Evolutionary conservation across 2,329 filamentous ascomycete species (phyloP).

Genomic region (Venturia nashicola): DNA sequence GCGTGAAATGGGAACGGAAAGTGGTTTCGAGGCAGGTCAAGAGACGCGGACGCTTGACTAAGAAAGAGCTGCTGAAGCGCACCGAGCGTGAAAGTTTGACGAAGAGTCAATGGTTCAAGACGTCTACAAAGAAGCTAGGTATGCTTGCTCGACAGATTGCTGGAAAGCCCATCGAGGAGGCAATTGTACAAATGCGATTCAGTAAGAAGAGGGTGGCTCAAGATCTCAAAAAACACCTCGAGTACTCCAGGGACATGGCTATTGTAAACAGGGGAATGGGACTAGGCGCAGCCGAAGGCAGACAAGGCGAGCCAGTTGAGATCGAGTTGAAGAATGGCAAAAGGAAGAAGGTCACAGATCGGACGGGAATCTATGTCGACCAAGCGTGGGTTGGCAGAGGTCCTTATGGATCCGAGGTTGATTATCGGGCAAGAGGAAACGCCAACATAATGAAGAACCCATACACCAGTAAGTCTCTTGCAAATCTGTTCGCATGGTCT

Average conservation of each 20-base stretch:
- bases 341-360: slow-evolving; percentile 57
- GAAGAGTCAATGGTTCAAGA: slow-evolving; percentile 65
- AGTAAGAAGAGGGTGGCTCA: slow-evolving; percentile 84
- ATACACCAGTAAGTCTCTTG: slow-evolving; percentile 53
- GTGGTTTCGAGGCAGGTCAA: slow-evolving; percentile 69
- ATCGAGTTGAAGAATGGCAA: slow-evolving; percentile 67
- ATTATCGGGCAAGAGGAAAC: slow-evolving; percentile 65
- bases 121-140: slow-evolving; percentile 82
- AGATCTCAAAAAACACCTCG: slow-evolving; percentile 67
- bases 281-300: slow-evolving; percentile 30
- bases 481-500: not conserved
- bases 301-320: slow-evolving; percentile 31
- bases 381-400: slow-evolving; percentile 88
- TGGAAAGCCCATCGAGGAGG: slow-evolving; percentile 89
- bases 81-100: slow-evolving; percentile 45
- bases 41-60: slow-evolving; percentile 53
- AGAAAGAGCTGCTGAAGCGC: slow-evolving; percentile 54
- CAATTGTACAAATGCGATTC: slow-evolving; percentile 88
- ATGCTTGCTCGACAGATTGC: slow-evolving; percentile 77
- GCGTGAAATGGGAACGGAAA: slow-evolving; percentile 68
- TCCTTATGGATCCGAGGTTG: slow-evolving; percentile 44
- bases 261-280: slow-evolving; percentile 79
- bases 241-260: slow-evolving; percentile 70
- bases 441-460: slow-evolving; percentile 58
- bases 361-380: slow-evolving; percentile 76